phyloP scores from a whole-genome alignment of 768 basidiomycete species.

The Phanerodontia chrysosporium region DNA sequence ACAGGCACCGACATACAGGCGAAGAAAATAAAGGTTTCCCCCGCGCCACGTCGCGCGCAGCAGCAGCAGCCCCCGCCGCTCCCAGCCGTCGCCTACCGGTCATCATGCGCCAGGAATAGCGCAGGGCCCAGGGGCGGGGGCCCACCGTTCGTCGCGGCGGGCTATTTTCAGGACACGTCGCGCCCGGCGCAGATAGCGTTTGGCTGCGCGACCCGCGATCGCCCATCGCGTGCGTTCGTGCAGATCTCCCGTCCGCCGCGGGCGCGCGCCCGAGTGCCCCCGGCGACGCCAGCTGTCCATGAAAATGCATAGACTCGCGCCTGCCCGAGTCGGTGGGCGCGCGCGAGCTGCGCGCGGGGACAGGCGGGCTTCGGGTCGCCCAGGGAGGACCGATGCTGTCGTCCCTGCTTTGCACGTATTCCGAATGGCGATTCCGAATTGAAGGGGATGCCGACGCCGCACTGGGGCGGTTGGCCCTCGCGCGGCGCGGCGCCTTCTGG shows the following conservation, averaged over 20 bases:
- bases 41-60: too few relatives aligned
- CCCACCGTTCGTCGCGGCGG: not conserved
- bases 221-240: not conserved
- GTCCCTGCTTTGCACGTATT: not conserved
- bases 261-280: not conserved
- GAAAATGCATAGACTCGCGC: too few relatives aligned
- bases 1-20: not conserved
- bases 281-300: not conserved
- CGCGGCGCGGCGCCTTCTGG: too few relatives aligned
- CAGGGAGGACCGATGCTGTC: too few relatives aligned
- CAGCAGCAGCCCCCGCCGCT: too few relatives aligned
- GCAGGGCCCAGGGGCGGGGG: not conserved
- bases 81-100: not conserved
- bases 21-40: too few relatives aligned
- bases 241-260: not conserved
- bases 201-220: not conserved
- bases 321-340: not conserved
- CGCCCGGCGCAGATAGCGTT: too few relatives aligned
- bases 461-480: too few relatives aligned
- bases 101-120: not conserved
- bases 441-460: too few relatives aligned
- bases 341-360: not conserved
- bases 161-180: too few relatives aligned
- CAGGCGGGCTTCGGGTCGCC: not conserved
- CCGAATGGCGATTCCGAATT: not conserved